Conservation (phyloP, 768 basidiomycete species). For the Mrakia hoshinonis region DNA sequence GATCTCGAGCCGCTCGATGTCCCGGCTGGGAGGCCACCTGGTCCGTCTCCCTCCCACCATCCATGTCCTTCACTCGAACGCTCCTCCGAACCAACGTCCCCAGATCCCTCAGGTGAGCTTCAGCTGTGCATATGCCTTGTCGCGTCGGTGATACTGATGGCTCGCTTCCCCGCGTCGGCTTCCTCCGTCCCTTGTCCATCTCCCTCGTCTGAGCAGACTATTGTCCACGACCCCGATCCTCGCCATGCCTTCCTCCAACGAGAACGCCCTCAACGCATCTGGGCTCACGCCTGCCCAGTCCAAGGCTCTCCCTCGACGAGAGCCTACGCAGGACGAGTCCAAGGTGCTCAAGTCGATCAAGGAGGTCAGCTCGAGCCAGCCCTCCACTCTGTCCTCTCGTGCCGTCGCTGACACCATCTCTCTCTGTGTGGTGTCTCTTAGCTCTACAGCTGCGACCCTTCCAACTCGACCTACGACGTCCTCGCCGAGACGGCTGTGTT, state of each 20-base stretch:
- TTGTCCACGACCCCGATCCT: background rate
- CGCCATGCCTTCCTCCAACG: slow-evolving; percentile 18
- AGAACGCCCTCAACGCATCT: slow-evolving; percentile 11
- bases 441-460: slow-evolving; percentile 13
- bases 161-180: too few species aligned
- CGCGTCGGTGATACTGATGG: too few species aligned
- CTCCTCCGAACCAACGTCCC: background rate
- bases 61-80: slow-evolving; percentile 3
- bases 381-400: background rate
- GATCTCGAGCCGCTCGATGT: too few species aligned
- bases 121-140: too few species aligned
- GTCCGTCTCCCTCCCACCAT: background rate
- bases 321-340: slow-evolving; percentile 10
- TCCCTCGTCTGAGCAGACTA: background rate
- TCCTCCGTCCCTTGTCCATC: background rate
- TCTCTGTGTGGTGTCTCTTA: background rate
- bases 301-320: slow-evolving; percentile 17
- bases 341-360: slow-evolving; percentile 11
- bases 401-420: background rate
- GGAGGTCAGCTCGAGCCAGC: slow-evolving; percentile 13
- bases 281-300: slow-evolving; percentile 6
- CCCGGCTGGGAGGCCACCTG: too few species aligned
- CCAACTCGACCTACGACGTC: background rate
- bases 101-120: background rate
- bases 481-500: slow-evolving; percentile 35